Base-by-base conservation (phyloP, 2,329 filamentous ascomycete species). In the Graphilbum ipis-grandicollis region DNA sequence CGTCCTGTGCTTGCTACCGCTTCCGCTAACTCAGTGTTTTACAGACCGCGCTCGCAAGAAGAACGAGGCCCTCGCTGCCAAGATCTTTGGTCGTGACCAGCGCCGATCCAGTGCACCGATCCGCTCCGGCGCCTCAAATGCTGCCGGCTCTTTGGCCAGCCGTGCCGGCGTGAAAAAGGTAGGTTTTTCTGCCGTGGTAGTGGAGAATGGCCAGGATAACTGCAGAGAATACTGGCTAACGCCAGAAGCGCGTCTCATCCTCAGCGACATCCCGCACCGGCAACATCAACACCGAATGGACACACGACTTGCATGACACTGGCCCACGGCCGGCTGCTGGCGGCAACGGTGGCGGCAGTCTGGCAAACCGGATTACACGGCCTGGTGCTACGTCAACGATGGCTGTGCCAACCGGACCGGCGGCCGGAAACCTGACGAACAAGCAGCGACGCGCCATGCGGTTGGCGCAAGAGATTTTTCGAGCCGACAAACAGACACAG, bases 131-230 rank as follows among this genome's bases (percentile, higher is more conserved):
- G 26, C 26, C 39, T 52, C 57, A 42, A 51, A 53, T 39, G 48
- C 53, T 14, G 35, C 42, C 2, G 62, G 73, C 48, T 71, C 71
- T 3, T 67, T 85, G 35, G 72, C 79, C 38, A 80, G 75, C 55
- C 70, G 79, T 53, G 74, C 79, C 40, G 79, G 80, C 29, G 65
- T 85, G 35, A 73, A 70, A 49, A 85, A 85, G 71, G 75, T 75
- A 62, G 4, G 12, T n/a, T n/a, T n/a, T n/a, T n/a, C n/a, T n/a
- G n/a, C n/a, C n/a, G n/a, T n/a, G n/a, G n/a, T n/a, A n/a, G n/a
- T n/a, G n/a, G n/a, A n/a, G n/a, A n/a, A n/a, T n/a, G 5, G n/a
- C 10, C 19, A 9, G 19, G 14, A 9, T 2, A 21, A 10, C 2
- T 8, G 7, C 29, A 15, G 14, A 1, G 18, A 19, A 28, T 6